Base-by-base conservation (phyloP, 2,329 filamentous ascomycete genomes). In the Aspergillus amoenus region DNA sequence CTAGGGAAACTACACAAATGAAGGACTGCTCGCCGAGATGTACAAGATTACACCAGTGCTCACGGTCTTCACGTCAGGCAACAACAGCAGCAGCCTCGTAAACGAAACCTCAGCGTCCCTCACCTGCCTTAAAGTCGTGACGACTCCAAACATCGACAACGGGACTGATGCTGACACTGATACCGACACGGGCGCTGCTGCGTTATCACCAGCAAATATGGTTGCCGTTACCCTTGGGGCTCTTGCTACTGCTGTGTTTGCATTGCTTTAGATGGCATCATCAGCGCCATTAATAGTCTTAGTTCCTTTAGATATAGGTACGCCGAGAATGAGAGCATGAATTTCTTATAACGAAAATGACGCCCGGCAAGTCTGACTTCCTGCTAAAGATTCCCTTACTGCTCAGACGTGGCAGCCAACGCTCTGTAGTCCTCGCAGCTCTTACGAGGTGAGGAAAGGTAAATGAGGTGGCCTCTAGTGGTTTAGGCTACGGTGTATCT, bases 41-140 rank as follows among this genome's bases (percentile, higher is more conserved):
- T 64, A 60, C 34, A 59, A 59, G 30, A 61, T 61, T 13, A 64
- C 55, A 0, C 54, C 61, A 1, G 54, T 63, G 11, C 46, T 63
- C 13, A 64, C 62, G 12, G 54, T 61, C 15, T 63, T 63, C 17
- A 24, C 47, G 4, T 21, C 42, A 2, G 34, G 42, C 17, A 55
- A 56, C 15, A 44, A 27, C 30, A 63, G 41, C 40, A 49, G 30
- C 8, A 62, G 52, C 22, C 30, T 55, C 13, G 54, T 61, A 4
- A 34, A 61, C 34, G 21, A 50, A n/a, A 52, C 61, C 41, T 55
- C 54, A n/a, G 51, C 61, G 3, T 56, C 61, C 48, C 46, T 64
- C 21, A 63, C 61, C 13, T 64, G 62, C 22, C 49, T 63, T 13
- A 64, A 64, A 22, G 47, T 58, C 6, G 56, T 64, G 17, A 60